phyloP scores from a whole-genome alignment of 2,329 filamentous ascomycete species.

The Talaromyces sp. region DNA sequence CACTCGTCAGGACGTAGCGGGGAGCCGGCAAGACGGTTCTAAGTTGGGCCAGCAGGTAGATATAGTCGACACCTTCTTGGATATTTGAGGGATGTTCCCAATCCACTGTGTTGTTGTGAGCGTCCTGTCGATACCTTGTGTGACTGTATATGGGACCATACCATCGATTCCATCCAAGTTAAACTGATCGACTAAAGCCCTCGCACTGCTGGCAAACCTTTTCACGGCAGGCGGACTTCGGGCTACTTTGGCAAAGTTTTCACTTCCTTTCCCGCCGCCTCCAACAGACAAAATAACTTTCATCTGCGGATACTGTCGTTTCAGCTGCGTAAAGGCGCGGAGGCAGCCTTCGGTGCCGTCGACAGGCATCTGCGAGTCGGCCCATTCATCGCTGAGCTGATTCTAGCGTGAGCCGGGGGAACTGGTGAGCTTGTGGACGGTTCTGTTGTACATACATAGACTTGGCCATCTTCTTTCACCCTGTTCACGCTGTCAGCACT shows the following conservation, averaged over 20 bases:
- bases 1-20: conserved; percentile 64
- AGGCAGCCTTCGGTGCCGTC: conserved; percentile 68
- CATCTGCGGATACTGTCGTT: conserved; percentile 64
- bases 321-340: conserved; percentile 67
- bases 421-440: background rate
- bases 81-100: conserved; percentile 71
- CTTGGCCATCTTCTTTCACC: conserved; percentile 64
- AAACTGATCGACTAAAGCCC: conserved; percentile 63
- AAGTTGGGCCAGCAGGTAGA: conserved; percentile 61
- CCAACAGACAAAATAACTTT: conserved; percentile 75
- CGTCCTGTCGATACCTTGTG: background rate
- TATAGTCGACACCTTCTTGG: conserved; percentile 64
- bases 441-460: conserved; percentile 60
- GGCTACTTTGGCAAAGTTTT: conserved; percentile 64
- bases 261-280: conserved; percentile 58
- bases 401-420: conserved; percentile 1
- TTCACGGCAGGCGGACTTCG: conserved; percentile 56
- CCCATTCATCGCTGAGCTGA: conserved; percentile 74
- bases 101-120: conserved; percentile 53
- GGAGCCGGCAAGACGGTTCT: conserved; percentile 64
- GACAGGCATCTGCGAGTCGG: conserved; percentile 66
- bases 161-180: conserved; percentile 72
- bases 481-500: conserved; percentile 34
- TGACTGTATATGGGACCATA: conserved; percentile 36
- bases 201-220: conserved; percentile 65